phyloP scores from a whole-genome alignment of 129 eudicot genomes.

The Dittrichia graveolens region DNA sequence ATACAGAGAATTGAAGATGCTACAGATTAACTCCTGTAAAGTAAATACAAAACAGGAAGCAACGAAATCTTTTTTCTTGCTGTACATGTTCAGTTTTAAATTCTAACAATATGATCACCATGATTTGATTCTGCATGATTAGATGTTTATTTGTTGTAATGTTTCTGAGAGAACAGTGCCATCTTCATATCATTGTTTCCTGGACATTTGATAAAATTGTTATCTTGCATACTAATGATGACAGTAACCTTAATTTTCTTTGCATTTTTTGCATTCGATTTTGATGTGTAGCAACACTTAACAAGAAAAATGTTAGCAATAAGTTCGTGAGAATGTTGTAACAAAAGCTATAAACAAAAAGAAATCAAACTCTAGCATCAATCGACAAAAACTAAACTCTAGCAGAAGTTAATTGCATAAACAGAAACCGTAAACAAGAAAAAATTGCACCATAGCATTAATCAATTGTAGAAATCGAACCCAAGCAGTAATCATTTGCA shows the following conservation, averaged over 20 bases:
- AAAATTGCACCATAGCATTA: no score
- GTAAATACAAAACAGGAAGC: conserved; percentile 20
- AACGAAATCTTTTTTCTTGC: conserved; percentile 15
- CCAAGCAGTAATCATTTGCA: no score
- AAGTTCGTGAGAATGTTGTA: no score
- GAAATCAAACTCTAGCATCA: no score
- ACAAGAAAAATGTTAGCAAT: no score
- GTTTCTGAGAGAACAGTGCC: background rate
- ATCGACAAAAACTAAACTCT: no score
- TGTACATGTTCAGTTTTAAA: conserved; percentile 18
- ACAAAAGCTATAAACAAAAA: no score
- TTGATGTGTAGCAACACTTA: no score
- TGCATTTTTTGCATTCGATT: no score
- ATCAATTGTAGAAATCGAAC: no score
- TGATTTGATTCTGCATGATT: background rate
- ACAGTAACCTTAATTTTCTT: background rate
- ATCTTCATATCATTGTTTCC: background rate
- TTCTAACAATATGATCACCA: background rate
- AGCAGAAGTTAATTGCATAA: no score
- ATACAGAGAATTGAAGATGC: conserved; percentile 9
- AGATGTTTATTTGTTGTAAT: background rate
- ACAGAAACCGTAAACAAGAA: no score
- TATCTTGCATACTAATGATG: background rate
- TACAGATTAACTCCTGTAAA: conserved; percentile 27
- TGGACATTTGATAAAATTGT: background rate